phyloP scores from a whole-genome alignment of 352 stramenopile genomes.

The Phytopythium mirpurense region DNA sequence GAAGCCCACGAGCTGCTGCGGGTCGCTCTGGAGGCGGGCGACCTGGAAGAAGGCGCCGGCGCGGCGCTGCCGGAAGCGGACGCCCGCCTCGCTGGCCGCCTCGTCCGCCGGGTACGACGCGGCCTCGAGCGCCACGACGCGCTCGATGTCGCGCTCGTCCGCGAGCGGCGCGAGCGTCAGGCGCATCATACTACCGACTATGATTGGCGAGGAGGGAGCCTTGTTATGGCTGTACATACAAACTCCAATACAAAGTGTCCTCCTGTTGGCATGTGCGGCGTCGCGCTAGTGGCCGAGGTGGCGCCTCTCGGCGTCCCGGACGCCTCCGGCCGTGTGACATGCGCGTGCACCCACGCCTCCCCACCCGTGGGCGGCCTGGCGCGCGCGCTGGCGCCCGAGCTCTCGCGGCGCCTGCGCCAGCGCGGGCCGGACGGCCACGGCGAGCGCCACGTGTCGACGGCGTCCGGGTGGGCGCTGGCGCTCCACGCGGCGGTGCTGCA shows the following conservation, averaged over 20 bases:
- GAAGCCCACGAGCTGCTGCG: conserved; percentile 75
- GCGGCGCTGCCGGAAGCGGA: conserved; percentile 84
- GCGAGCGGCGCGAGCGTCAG: conserved; percentile 9
- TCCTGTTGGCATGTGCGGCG: conserved; percentile 34
- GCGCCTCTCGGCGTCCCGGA: not conserved
- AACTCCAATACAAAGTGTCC: too few species aligned
- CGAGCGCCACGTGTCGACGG: conserved; percentile 5
- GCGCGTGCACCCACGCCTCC: not conserved
- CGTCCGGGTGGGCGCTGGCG: conserved; percentile 24
- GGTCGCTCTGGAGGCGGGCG: conserved; percentile 18
- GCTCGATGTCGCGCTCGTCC: conserved; percentile 24
- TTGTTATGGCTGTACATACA: too few species aligned
- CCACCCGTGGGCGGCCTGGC: not conserved
- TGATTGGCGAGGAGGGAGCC: too few species aligned
- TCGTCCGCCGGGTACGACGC: conserved; percentile 84
- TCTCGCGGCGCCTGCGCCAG: conserved; percentile 22
- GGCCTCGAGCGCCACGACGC: conserved; percentile 43
- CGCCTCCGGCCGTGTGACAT: not conserved
- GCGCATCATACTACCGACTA: too few species aligned
- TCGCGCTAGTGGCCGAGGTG: conserved; percentile 17
- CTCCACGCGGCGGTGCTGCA: conserved; percentile 88
- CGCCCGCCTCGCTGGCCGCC: conserved; percentile 63
- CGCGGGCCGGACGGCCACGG: conserved; percentile 20
- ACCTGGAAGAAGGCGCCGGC: conserved; percentile 67
- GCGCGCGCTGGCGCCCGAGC: conserved; percentile 4